These are phyloP conservation scores for Cyamopsis tetragonoloba DNA, from an alignment of 306 rosid genomes.

Conservation along the genomic window DNA sequence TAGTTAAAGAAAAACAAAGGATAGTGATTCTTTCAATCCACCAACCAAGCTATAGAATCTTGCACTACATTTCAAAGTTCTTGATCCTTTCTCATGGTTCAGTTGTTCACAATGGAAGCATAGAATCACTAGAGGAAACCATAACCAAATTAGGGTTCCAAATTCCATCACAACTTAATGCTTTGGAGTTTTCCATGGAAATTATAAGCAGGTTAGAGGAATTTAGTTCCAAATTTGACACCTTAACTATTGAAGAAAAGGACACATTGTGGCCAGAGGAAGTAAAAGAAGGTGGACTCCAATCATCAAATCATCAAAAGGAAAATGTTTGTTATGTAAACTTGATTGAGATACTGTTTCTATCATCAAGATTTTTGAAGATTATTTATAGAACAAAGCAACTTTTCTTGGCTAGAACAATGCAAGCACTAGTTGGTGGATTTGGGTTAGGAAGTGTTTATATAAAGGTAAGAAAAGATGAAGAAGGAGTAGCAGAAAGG, in stretches of 20 bases:
- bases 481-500: constrained; percentile 69
- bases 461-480: constrained; percentile 57
- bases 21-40: constrained; percentile 76
- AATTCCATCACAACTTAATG: constrained; percentile 69
- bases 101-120: constrained; percentile 68
- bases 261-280: constrained; percentile 36
- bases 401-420: constrained; percentile 71
- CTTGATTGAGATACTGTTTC: constrained; percentile 61
- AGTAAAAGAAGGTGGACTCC: constrained; percentile 19
- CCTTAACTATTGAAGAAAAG: constrained; percentile 7
- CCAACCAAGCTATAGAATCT: constrained; percentile 84
- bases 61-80: constrained; percentile 62
- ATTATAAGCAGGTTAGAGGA: constrained; percentile 51
- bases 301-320: not conserved
- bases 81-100: constrained; percentile 74
- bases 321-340: constrained; percentile 4
- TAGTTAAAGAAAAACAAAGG: constrained; percentile 57
- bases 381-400: constrained; percentile 85
- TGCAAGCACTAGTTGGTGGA: constrained; percentile 91
- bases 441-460: constrained; percentile 79
- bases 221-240: constrained; percentile 27
- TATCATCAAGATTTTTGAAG: constrained; percentile 86
- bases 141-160: constrained; percentile 48
- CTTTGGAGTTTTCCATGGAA: constrained; percentile 83
- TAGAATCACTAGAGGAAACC: constrained; percentile 53